These are phyloP conservation scores for Coccomyxa sp. DNA, from an alignment of 139 green algal genomes.

Conservation along the genomic window DNA sequence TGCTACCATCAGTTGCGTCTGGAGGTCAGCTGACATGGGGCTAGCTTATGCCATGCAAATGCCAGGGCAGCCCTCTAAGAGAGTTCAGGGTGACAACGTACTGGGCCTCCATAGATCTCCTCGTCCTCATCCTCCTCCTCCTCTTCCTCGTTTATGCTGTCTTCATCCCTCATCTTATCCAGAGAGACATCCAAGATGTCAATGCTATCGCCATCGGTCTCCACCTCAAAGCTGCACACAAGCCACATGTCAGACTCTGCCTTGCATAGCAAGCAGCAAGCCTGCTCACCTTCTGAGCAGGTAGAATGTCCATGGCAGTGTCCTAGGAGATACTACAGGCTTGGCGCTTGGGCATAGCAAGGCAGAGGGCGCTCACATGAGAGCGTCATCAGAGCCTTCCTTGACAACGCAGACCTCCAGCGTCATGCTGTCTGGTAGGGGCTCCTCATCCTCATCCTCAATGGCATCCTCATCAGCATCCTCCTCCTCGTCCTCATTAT, in stretches of 20 bases:
- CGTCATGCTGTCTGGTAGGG: not conserved
- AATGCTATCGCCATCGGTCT: not conserved
- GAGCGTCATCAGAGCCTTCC: not conserved
- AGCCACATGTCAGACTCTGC: not conserved
- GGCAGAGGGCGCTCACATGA: not conserved
- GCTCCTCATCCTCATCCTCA: not conserved
- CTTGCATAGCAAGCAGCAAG: not conserved
- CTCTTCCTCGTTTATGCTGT: too few relatives aligned
- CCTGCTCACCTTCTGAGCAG: not conserved
- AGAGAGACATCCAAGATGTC: not conserved
- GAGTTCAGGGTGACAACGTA: too few relatives aligned
- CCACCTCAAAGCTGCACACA: not conserved
- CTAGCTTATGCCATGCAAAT: not conserved
- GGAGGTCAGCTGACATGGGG: not conserved
- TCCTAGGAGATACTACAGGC: not conserved
- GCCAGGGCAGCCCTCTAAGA: not conserved
- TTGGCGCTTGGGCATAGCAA: not conserved
- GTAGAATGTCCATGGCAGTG: not conserved
- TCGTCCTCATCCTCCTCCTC: not conserved
- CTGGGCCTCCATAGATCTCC: not conserved
- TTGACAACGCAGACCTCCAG: not conserved
- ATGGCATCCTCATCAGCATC: not conserved
- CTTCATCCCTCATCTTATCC: not conserved
- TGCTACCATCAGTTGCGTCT: not conserved
- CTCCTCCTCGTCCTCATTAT: not conserved